Conservation (phyloP, 768 basidiomycete genomes). For the Tephrocybe sp. region DNA sequence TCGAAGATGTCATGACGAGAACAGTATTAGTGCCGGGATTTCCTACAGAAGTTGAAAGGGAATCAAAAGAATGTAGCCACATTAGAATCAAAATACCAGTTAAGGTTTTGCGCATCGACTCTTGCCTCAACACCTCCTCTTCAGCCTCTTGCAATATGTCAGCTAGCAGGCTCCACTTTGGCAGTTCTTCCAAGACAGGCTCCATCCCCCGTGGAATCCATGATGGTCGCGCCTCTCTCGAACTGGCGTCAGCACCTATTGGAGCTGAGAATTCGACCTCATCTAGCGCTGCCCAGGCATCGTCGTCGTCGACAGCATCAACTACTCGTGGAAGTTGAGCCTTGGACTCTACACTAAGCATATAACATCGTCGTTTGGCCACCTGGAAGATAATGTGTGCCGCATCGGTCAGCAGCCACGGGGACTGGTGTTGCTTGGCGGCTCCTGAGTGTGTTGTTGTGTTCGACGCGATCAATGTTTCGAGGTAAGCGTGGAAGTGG, state of each 20-base stretch:
- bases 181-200: constrained; percentile 89
- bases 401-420: constrained; percentile 92
- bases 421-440: constrained; percentile 67
- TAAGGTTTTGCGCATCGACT: constrained; percentile 34
- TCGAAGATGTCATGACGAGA: constrained; percentile 86
- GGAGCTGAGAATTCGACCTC: constrained; percentile 45
- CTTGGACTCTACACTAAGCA: constrained; percentile 33
- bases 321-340: constrained; percentile 26
- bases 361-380: constrained; percentile 82
- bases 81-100: constrained; percentile 19
- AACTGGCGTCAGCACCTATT: constrained; percentile 11
- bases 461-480: constrained; percentile 74
- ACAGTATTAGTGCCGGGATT: constrained; percentile 68
- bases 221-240: constrained; percentile 33
- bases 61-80: no score
- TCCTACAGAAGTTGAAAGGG: constrained; percentile 18
- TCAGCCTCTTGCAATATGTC: constrained; percentile 92
- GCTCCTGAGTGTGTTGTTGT: constrained; percentile 46
- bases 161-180: constrained; percentile 87
- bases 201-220: constrained; percentile 82
- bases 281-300: constrained; percentile 73
- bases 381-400: constrained; percentile 83
- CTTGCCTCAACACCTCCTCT: constrained; percentile 71
- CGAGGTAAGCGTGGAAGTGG: constrained; percentile 88
- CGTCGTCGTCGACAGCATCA: constrained; percentile 59